Conservation (phyloP, 192 early-diverging fungal genomes). For the Backusella sp. region DNA sequence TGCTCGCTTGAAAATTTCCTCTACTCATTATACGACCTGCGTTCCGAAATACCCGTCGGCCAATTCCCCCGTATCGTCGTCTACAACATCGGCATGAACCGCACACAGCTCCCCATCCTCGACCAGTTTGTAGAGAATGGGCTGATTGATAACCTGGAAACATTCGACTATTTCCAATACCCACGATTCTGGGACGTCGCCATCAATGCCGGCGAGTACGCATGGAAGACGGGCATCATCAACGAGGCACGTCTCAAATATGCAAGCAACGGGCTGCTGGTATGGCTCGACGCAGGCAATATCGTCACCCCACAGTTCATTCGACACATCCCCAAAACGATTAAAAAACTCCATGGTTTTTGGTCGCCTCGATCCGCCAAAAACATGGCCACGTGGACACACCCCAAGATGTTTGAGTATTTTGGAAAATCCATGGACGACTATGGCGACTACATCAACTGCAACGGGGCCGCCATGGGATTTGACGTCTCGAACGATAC, state of each 20-base stretch:
- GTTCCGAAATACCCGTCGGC: conserved; percentile 11
- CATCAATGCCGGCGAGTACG: conserved; percentile 50
- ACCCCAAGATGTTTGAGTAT: conserved; percentile 44
- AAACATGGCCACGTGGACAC: conserved; percentile 45
- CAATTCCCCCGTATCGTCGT: conserved; percentile 47
- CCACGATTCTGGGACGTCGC: conserved; percentile 53
- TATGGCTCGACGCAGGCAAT: conserved; percentile 54
- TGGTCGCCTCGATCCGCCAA: conserved; percentile 46
- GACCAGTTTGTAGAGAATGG: conserved; percentile 43
- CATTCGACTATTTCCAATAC: conserved; percentile 44
- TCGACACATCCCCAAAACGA: conserved; percentile 36
- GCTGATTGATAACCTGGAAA: conserved; percentile 42
- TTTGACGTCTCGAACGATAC: conserved; percentile 41
- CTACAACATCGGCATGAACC: conserved; percentile 52
- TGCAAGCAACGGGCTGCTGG: conserved; percentile 34
- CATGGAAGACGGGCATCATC: conserved; percentile 58
- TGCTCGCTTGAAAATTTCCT: conserved; percentile 52
- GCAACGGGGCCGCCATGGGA: conserved; percentile 45
- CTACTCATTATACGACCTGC: conserved; percentile 41
- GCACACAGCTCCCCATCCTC: conserved; percentile 38
- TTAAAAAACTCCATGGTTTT: conserved; percentile 41
- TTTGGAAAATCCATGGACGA: conserved; percentile 29
- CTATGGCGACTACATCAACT: conserved; percentile 41
- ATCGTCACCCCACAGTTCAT: conserved; percentile 46
- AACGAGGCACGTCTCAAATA: conserved; percentile 44